Conservation (phyloP, 2,329 filamentous ascomycete genomes). For the Diaporthe sp. region DNA sequence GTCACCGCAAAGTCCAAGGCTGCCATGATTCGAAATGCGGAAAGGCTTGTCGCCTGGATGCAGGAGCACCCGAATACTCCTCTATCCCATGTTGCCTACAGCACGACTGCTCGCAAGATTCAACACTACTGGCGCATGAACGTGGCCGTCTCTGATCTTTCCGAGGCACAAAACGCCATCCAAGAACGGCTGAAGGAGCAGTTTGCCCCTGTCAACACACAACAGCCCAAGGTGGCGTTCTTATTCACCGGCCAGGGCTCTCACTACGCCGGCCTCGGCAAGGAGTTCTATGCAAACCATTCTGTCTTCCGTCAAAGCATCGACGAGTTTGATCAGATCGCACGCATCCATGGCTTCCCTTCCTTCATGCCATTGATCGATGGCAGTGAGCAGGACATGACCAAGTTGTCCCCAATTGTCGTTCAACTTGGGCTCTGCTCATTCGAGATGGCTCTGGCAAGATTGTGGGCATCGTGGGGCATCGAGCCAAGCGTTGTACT, state of each 20-base stretch:
- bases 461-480: constrained; percentile 70
- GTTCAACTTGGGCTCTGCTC: constrained; percentile 68
- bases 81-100: constrained; percentile 74
- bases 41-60: constrained; percentile 68
- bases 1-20: constrained; percentile 69
- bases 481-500: constrained; percentile 63
- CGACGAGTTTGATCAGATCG: constrained; percentile 69
- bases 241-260: constrained; percentile 71
- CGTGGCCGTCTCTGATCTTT: constrained; percentile 57
- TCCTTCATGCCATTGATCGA: constrained; percentile 68
- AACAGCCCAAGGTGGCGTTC: constrained; percentile 65
- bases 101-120: constrained; percentile 75
- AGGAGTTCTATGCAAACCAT: constrained; percentile 63
- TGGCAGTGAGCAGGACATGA: constrained; percentile 59
- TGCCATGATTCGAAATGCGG: constrained; percentile 71
- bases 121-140: constrained; percentile 72
- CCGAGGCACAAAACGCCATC: constrained; percentile 60
- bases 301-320: constrained; percentile 65
- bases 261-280: constrained; percentile 65
- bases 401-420: constrained; percentile 63
- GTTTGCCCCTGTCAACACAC: constrained; percentile 58
- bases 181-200: constrained; percentile 58
- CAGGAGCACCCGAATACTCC: constrained; percentile 65
- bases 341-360: constrained; percentile 67
- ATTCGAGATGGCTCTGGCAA: constrained; percentile 70